Evolutionary conservation across 2,329 filamentous ascomycete genomes (phyloP).

Genomic region (Nigrospora sphaerica): DNA sequence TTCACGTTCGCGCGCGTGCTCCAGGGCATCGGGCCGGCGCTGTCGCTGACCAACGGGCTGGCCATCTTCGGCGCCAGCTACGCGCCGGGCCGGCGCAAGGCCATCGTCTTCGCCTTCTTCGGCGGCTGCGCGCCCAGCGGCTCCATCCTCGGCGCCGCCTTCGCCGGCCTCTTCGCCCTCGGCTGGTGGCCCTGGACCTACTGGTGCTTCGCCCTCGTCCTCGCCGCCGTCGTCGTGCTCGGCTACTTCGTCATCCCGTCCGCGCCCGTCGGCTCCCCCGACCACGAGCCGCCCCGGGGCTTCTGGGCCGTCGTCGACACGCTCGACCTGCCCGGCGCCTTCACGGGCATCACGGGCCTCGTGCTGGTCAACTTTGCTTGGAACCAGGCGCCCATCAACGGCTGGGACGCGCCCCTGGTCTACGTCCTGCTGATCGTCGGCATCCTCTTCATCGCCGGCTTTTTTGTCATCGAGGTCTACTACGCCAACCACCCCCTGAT

Average conservation of each 20-base stretch:
- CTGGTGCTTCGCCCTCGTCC: slow-evolving; percentile 18
- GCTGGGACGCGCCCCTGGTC: slow-evolving; percentile 43
- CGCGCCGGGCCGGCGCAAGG: slow-evolving; percentile 24
- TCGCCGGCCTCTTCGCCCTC: slow-evolving; percentile 18
- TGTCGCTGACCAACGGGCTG: slow-evolving; percentile 48
- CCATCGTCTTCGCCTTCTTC: slow-evolving; percentile 26
- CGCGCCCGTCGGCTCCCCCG: background rate
- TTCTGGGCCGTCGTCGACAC: slow-evolving; percentile 8
- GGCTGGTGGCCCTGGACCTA: slow-evolving; percentile 24
- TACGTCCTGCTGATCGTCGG: slow-evolving; percentile 45
- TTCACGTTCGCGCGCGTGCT: slow-evolving; percentile 41
- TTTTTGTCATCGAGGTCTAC: slow-evolving; percentile 43
- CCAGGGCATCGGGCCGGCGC: slow-evolving; percentile 46
- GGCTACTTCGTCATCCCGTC: slow-evolving; percentile 11
- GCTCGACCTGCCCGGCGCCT: slow-evolving; percentile 17
- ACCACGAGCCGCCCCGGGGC: background rate
- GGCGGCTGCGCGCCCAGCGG: slow-evolving; percentile 25
- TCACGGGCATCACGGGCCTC: slow-evolving; percentile 38
- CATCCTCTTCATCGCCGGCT: slow-evolving; percentile 36
- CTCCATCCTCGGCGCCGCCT: slow-evolving; percentile 18
- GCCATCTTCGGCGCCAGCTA: slow-evolving; percentile 49
- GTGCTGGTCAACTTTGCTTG: slow-evolving; percentile 52
- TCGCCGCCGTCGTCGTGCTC: slow-evolving; percentile 14
- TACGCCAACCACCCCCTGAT: slow-evolving; percentile 44
- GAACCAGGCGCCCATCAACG: slow-evolving; percentile 49